Evolutionary conservation across 192 early-diverging fungal species (phyloP).

Genomic region (Coemansia sp.): DNA sequence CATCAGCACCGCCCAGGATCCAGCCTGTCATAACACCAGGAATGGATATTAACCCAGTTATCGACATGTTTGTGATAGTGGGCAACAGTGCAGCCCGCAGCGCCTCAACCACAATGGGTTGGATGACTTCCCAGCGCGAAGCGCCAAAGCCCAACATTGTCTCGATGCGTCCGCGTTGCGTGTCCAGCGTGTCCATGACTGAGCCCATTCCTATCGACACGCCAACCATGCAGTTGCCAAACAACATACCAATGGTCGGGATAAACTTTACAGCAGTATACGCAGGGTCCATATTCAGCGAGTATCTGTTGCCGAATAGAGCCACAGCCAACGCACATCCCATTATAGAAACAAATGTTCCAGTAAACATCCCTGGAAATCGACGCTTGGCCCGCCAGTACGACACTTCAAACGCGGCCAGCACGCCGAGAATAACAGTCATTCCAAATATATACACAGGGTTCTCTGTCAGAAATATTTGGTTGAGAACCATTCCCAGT

Average conservation of each 20-base stretch:
- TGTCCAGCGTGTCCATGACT: slow-evolving; percentile 63
- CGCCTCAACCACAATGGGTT: slow-evolving; percentile 70
- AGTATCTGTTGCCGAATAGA: slow-evolving; percentile 51
- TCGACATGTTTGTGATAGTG: slow-evolving; percentile 74
- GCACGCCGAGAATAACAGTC: slow-evolving; percentile 57
- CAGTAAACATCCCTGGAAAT: slow-evolving; percentile 73
- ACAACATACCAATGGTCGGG: slow-evolving; percentile 85
- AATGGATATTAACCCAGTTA: slow-evolving; percentile 84
- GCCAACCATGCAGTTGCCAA: slow-evolving; percentile 77
- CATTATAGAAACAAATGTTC: slow-evolving; percentile 51
- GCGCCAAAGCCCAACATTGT: slow-evolving; percentile 73
- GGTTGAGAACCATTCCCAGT: slow-evolving; percentile 69
- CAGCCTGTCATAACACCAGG: slow-evolving; percentile 89
- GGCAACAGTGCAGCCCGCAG: slow-evolving; percentile 74
- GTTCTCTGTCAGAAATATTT: slow-evolving; percentile 64
- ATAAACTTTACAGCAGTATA: slow-evolving; percentile 76
- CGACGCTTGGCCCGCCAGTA: slow-evolving; percentile 70
- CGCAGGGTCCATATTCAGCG: slow-evolving; percentile 70
- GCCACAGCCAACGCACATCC: slow-evolving; percentile 20
- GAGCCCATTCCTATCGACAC: slow-evolving; percentile 65
- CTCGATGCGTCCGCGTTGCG: slow-evolving; percentile 55
- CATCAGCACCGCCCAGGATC: slow-evolving; percentile 77
- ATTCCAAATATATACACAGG: slow-evolving; percentile 61
- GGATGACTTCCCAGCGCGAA: slow-evolving; percentile 75
- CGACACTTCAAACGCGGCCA: slow-evolving; percentile 67